Percentiles rank a stretch among this genome's conserved stretches.
phyloP scores from a whole-genome alignment of 768 basidiomycete species.

The Ephemerocybe angulata region DNA sequence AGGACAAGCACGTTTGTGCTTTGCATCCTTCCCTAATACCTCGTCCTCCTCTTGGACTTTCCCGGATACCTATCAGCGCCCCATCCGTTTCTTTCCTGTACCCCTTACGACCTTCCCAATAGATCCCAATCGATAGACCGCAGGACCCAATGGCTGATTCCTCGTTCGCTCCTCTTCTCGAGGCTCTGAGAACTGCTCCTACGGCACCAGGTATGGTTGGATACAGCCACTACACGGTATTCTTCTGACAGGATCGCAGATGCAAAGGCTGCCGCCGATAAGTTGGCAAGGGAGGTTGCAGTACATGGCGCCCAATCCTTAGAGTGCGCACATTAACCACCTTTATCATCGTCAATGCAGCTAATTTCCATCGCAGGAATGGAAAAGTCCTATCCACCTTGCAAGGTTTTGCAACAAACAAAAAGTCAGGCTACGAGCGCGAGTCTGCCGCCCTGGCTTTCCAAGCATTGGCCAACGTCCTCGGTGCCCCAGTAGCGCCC shows the following conservation, averaged over 20 bases:
- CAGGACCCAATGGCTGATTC: conserved; percentile 39
- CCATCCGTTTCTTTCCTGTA: conserved; percentile 12
- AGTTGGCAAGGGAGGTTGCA: conserved; percentile 66
- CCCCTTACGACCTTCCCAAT: background rate
- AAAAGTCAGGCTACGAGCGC: conserved; percentile 85
- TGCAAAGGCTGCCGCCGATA: conserved; percentile 81
- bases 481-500: conserved; percentile 71
- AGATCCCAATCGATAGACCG: conserved; percentile 45
- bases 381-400: conserved; percentile 58
- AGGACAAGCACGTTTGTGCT: background rate
- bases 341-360: background rate
- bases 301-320: conserved; percentile 62
- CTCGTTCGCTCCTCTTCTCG: conserved; percentile 14
- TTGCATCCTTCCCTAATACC: conserved; percentile 5
- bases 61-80: conserved; percentile 45
- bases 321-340: conserved; percentile 38
- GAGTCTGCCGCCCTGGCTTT: conserved; percentile 83
- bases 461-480: conserved; percentile 64
- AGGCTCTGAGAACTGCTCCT: conserved; percentile 53
- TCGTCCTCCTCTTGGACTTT: conserved; percentile 17
- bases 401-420: conserved; percentile 69
- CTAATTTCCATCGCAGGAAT: conserved; percentile 42
- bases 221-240: background rate
- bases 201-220: conserved; percentile 52
- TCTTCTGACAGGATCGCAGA: conserved; percentile 40